Base-by-base conservation (phyloP, 495 filamentous ascomycete species). In the Letharia lupina region DNA sequence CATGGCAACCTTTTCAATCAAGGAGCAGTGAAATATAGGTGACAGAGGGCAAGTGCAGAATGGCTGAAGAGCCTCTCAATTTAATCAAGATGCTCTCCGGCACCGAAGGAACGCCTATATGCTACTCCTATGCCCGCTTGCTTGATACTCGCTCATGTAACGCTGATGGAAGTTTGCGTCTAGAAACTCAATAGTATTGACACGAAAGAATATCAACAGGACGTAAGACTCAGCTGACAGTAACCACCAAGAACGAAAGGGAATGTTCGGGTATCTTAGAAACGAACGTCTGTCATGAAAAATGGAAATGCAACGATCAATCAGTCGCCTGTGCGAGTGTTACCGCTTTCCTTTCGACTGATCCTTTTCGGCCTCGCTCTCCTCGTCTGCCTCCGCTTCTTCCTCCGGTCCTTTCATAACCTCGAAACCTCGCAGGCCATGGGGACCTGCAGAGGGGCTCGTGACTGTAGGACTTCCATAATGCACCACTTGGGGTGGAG, bases 401-500 rank as follows among this genome's bases (percentile, higher is more conserved):
- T 58, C 60, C 42, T 65, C 54, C 57, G 57, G 9, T 41, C 42
- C 63, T 28, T 58, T 59, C 31, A 65, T 45, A 11, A 60, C 56
- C 60, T 65, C 63, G 42, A 65, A 60, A 45, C 63, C 45, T 23
- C 63, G 54, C 37, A 60, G 47, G 20, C 42, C 56, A 65, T 65
- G 62, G 5, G 39, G 59, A 42, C 40, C 65, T 56, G 59, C 37
- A 45, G 64, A 40, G 20, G 70, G 68, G 60, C 68, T 70, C 20
- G 66, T 54, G 37, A 70, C 15, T 18, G 84, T 87, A 20, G 84
- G 84, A 70, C 83, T 85, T 62, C 84, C 84, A 66, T 86, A 86
- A 66, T 87, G 84, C 20, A 85, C 81, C 2, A 87, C 84, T 66
- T 85, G 84, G 28, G 84, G 84, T 31, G 83, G 83, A 31, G 78